These are phyloP conservation scores for Fusarium nurragi DNA, from an alignment of 2,329 filamentous ascomycete genomes.

Conservation along the genomic window DNA sequence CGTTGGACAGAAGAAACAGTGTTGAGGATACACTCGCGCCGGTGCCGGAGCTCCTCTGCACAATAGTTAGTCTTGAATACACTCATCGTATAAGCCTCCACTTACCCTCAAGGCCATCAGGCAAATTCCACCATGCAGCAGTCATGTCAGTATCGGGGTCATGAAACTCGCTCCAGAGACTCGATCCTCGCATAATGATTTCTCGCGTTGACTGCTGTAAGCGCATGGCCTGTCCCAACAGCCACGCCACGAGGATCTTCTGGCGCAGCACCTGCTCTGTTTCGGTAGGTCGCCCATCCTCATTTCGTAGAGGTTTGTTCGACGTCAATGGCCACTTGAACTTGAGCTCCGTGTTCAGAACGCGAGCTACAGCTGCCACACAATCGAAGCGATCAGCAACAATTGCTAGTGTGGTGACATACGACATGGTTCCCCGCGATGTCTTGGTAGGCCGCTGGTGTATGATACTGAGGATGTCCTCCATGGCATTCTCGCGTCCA, in stretches of 20 bases:
- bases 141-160: constrained; percentile 44
- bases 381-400: constrained; percentile 80
- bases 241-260: constrained; percentile 72
- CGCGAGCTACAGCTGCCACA: constrained; percentile 61
- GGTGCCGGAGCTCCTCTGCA: constrained; percentile 71
- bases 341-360: constrained; percentile 59
- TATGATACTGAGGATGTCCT: constrained; percentile 73
- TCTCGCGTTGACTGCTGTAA: constrained; percentile 71
- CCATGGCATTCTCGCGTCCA: constrained; percentile 69
- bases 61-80: constrained; percentile 11
- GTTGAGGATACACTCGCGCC: constrained; percentile 73
- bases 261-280: constrained; percentile 74
- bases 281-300: constrained; percentile 53
- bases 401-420: constrained; percentile 73
- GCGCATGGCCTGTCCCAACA: constrained; percentile 69
- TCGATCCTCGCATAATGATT: constrained; percentile 72
- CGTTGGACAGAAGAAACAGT: constrained; percentile 74
- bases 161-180: constrained; percentile 61
- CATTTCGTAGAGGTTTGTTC: constrained; percentile 49
- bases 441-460: constrained; percentile 63
- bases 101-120: constrained; percentile 72
- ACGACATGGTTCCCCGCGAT: constrained; percentile 61
- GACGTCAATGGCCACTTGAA: constrained; percentile 65
- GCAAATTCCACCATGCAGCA: constrained; percentile 77
- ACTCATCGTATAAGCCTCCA: background rate